Percentiles rank a stretch among this genome's conserved stretches.
phyloP scores from a whole-genome alignment of 2,329 filamentous ascomycete genomes.

The Aspergillus pseudonomiae region DNA sequence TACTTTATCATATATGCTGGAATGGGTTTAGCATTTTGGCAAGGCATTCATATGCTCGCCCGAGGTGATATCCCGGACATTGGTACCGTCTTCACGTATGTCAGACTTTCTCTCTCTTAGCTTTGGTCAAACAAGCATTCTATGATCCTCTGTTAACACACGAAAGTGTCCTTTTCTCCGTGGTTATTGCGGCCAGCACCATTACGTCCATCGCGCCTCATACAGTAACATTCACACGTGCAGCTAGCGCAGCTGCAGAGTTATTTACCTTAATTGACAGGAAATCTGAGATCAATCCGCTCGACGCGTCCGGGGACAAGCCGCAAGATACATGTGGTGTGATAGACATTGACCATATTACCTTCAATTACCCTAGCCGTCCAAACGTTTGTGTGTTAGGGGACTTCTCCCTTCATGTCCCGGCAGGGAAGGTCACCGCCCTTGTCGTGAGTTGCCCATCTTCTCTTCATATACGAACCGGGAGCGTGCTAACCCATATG shows the following conservation, averaged over 20 bases:
- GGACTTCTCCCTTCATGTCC: slow-evolving; percentile 36
- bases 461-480: background rate
- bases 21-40: slow-evolving; percentile 55
- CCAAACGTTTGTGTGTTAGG: slow-evolving; percentile 43
- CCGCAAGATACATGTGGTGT: slow-evolving; percentile 12
- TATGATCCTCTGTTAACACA: background rate
- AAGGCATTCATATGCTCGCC: slow-evolving; percentile 33
- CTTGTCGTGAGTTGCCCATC: slow-evolving; percentile 43
- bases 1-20: slow-evolving; percentile 21
- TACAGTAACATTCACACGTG: slow-evolving; percentile 40
- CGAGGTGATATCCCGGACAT: slow-evolving; percentile 30
- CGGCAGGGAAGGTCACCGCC: slow-evolving; percentile 53
- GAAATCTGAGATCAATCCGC: slow-evolving; percentile 33
- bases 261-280: slow-evolving; percentile 45
- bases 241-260: slow-evolving; percentile 45
- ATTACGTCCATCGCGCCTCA: slow-evolving; percentile 40
- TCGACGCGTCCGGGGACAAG: slow-evolving; percentile 13
- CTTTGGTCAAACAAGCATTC: background rate
- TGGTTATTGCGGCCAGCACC: slow-evolving; percentile 38
- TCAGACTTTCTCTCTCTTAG: background rate
- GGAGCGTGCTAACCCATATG: background rate
- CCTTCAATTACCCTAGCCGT: slow-evolving; percentile 37
- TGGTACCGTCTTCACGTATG: slow-evolving; percentile 31
- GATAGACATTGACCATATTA: slow-evolving; percentile 39
- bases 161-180: slow-evolving; percentile 29